These are phyloP conservation scores for Hymenochaete sp. DNA, from an alignment of 1,284 basidiomycete species.

Conservation along the genomic window DNA sequence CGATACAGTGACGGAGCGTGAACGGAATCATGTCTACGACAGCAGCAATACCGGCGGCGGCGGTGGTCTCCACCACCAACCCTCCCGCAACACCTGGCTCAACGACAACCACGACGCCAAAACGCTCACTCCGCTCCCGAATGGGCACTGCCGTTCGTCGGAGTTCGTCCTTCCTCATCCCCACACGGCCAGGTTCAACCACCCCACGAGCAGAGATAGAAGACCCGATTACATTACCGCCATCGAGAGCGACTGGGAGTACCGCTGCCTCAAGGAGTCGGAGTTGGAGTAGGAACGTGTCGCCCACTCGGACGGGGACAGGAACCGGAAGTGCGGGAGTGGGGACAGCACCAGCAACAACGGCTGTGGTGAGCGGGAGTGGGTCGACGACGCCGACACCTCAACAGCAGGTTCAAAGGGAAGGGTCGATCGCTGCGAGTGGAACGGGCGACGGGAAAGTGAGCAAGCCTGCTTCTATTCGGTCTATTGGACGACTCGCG, in stretches of 20 bases:
- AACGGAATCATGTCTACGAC: not conserved
- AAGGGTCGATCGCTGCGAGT: too few relatives aligned
- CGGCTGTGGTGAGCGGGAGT: too few relatives aligned
- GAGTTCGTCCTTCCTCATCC: conserved; percentile 37
- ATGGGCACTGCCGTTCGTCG: conserved; percentile 40
- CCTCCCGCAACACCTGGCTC: not conserved
- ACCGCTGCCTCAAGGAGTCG: conserved; percentile 4
- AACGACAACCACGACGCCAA: too few relatives aligned
- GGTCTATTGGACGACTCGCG: conserved; percentile 1
- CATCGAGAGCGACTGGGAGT: not conserved
- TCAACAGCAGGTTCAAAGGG: too few relatives aligned
- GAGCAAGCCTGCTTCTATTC: conserved; percentile 8
- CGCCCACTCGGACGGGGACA: too few relatives aligned
- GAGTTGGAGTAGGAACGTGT: too few relatives aligned
- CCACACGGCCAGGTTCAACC: conserved; percentile 28
- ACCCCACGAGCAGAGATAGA: conserved; percentile 22
- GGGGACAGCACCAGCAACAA: too few relatives aligned
- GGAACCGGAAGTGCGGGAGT: too few relatives aligned
- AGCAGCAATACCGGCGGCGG: conserved; percentile 2
- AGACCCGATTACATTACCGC: conserved; percentile 2
- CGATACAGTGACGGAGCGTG: too few relatives aligned
- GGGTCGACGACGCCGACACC: too few relatives aligned
- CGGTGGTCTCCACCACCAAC: not conserved
- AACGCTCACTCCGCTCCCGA: conserved; percentile 26
- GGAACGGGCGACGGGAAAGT: too few relatives aligned